Conservation (phyloP, 129 eudicot genomes). For the Mikania micrantha region DNA sequence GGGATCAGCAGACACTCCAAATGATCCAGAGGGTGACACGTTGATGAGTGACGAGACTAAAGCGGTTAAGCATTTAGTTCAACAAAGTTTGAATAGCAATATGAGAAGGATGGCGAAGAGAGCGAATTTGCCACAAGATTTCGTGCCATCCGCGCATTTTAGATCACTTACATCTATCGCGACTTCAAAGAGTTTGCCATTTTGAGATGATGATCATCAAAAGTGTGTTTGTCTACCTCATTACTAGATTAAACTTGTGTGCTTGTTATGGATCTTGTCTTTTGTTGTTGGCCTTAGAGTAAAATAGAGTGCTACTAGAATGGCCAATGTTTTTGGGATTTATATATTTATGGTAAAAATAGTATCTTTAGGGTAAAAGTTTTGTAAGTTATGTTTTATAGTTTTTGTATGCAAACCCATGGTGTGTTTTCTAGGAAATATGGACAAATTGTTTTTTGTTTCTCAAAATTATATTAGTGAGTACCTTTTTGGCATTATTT, state of each 20-base stretch:
- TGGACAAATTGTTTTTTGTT: neutral
- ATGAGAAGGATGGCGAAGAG: slow-evolving; percentile 88
- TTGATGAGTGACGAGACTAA: slow-evolving; percentile 80
- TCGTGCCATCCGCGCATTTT: slow-evolving; percentile 81
- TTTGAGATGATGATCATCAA: slow-evolving; percentile 37
- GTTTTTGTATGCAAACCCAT: neutral
- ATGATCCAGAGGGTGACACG: slow-evolving; percentile 31
- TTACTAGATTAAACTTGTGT: slow-evolving; percentile 11
- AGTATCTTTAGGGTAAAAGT: slow-evolving; percentile 6
- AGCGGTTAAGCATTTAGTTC: slow-evolving; percentile 81
- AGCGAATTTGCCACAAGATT: slow-evolving; percentile 89
- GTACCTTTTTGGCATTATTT: neutral
- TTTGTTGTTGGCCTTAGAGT: slow-evolving; percentile 23
- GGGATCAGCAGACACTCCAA: slow-evolving; percentile 9
- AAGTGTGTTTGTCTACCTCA: slow-evolving; percentile 1
- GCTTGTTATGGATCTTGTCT: slow-evolving; percentile 19
- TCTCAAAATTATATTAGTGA: neutral
- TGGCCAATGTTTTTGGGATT: slow-evolving; percentile 16
- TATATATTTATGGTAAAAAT: slow-evolving; percentile 12
- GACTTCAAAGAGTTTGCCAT: slow-evolving; percentile 95
- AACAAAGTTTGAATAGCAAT: slow-evolving; percentile 87
- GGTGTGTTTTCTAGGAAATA: neutral
- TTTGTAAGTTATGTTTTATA: neutral
- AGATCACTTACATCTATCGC: slow-evolving; percentile 65
- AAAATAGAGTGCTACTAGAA: slow-evolving; percentile 26